Base-by-base conservation (phyloP, 768 basidiomycete genomes). In the Pisolithus albus region DNA sequence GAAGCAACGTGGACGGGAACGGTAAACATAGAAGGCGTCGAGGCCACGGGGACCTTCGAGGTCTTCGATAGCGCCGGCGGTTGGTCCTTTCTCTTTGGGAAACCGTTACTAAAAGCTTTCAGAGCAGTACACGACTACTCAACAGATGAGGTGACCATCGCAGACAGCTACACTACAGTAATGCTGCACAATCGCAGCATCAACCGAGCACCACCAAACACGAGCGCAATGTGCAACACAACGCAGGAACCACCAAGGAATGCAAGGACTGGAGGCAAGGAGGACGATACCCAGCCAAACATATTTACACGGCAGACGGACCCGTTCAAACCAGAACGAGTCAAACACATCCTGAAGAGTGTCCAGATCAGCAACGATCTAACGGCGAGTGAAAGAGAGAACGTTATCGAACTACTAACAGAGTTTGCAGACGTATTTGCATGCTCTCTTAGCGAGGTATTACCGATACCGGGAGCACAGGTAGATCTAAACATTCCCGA, bases 381-480 rank as follows among this genome's bases (percentile, higher is more conserved):
- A 0, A 50, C 24, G 1, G 56, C 62, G 0, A 30, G 47, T 0
- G 56, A 53, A 4, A 52, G 74, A 44, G 51, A 57, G 3, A n/a
- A 15, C 2, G 68, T 74, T 0, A 18, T 36, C 0, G 49, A 42
- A 0, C 49, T 74, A 0, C 24, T 76, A 0, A 34, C 9, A 0
- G 48, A 66, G 41, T 73, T 62, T 46, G 71, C 74, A 0, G 72
- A 76, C 51, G 56, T 65, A 21, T 77, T 74, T 46, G 70, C 72
- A 1, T 58, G 75, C 2, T 62, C 69, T 0, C 51, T 76, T 7
- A 64, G 64, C 19, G 72, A 78, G 50, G 75, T 77, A 4, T 32
- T 39, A 0, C 54, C 57, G 1, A 66, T 75, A 0, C 42, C 34
- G 1, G 41, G 41, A 5, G 24, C 24, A 6, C 5, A 7, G 13